Evolutionary conservation across 1,284 basidiomycete species (phyloP), one percentile per base, ranked within the genome.

Genomic region (Irpex sp.): DNA sequence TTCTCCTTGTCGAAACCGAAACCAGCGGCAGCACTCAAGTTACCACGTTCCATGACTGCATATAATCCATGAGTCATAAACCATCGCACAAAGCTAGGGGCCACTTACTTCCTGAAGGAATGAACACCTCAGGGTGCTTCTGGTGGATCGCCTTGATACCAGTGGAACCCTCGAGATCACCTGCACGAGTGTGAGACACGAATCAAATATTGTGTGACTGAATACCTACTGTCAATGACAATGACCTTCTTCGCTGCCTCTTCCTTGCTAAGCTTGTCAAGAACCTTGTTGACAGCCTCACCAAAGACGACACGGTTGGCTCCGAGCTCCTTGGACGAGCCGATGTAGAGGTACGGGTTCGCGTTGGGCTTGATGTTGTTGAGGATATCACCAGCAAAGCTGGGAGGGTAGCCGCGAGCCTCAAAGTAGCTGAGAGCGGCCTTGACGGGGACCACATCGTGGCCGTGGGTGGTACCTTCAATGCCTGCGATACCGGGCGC

Each of bases 61-160:
- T 1, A 43, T 8, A 35, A 17, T 8, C 26, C 15, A 39, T 36
- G 35, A 57, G 31, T 57, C n/a, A 15, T 6, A 46, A 15, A 49
- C 13, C 17, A 49, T 1, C 50, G 26, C 31, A 17, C 33, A 39
- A 36, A 46, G 8, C 9, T 13, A 1, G 19, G 91, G 91, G 73
- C 92, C n/a, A 61, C 64, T 26, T 60, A 61, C 61, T 92, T 62
- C 93, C 92, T 31, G 90, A 92, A 6, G 90, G 83, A 56, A 93
- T 68, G 74, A 94, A 94, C 21, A 94, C 90, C 71, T 94, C 92
- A 1, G 92, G 93, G 72, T 94, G 91, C 75, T 91, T 92, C 76
- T 91, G 85, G 76, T 93, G 92, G 67, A 94, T 94, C 57, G 82
- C 86, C 76, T 92, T 93, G 67, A 94, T 76, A 65, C 92, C 92